Evolutionary conservation across 2,329 filamentous ascomycete species (phyloP), one percentile per base, ranked within the genome.

Genomic region (Tetracladium maxilliforme): DNA sequence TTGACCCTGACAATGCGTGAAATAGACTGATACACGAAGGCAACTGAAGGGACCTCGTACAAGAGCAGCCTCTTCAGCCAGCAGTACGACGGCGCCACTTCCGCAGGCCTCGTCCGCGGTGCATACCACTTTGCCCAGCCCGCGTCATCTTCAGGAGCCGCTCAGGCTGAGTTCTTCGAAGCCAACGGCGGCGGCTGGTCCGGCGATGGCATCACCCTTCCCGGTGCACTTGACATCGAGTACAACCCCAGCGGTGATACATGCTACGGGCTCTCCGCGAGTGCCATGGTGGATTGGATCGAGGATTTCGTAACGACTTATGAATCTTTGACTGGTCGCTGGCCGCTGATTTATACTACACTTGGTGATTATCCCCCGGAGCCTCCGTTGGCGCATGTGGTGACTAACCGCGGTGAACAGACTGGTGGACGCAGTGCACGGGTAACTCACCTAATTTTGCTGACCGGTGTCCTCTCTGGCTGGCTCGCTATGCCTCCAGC

Each of bases 161-260:
- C 44, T 1, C 63, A 70, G 37, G 64, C 64, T 6, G 44, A 51
- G 8, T 67, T 48, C 44, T 70, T 70, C 45, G 32, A 64, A 24
- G 42, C 49, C 1, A 47, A 67, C 35, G 64, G 64, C 21, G 64
- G 64, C 15, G 61, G 60, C 28, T 70, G 64, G 64, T 51, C 50
- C 12, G 41, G 38, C 11, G 64, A 70, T 33, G 61, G 61, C 24
- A 56, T 53, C 32, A 70, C 63, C 7, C 50, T 70, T 0, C 65
- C 64, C 2, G 63, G 64, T 4, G 66, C 69, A 61, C 48, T 70
- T 6, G 64, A 67, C 35, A 48, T 69, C 9, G 63, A 68, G 44
- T 54, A 49, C 30, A 47, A 44, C 30, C 45, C 48, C 9, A 39
- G 37, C 20, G 48, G 52, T 6, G 39, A 41, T 25, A 45, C 38